Conservation (phyloP, 1,284 basidiomycete genomes). For the Porodaedalea pini region DNA sequence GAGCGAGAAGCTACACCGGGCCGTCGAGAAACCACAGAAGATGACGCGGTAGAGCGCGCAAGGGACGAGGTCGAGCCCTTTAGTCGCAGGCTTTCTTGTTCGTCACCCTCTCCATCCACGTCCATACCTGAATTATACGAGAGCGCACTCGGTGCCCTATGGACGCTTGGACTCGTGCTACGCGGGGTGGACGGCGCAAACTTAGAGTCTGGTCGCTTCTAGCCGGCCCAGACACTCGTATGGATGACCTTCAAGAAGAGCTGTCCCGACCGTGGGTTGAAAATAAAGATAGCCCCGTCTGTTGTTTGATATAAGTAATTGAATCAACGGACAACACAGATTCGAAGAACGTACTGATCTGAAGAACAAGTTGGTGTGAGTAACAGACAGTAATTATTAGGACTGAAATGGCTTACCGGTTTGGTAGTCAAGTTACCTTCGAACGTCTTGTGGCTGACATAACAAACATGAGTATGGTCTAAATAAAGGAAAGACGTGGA, state of each 20-base stretch:
- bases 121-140: no score
- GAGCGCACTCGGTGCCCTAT: no score
- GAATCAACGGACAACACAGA: not conserved
- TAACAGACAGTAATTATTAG: not conserved
- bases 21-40: no score
- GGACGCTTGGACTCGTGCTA: no score
- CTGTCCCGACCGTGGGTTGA: conserved; percentile 98
- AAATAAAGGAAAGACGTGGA: not conserved
- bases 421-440: conserved; percentile 99
- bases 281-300: conserved; percentile 99
- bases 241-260: conserved; percentile 99
- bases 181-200: no score
- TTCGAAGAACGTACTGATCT: conserved; percentile 25
- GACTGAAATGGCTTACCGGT: conserved; percentile 73
- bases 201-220: no score
- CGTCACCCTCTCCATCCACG: no score
- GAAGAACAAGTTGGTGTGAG: conserved; percentile 2
- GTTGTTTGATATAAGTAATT: conserved; percentile 9
- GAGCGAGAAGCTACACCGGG: no score
- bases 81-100: no score
- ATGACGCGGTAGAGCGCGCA: no score
- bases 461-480: not conserved
- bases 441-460: conserved; percentile 88
- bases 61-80: no score
- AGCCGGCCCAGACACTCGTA: conserved; percentile 99